Conservation (phyloP, 495 filamentous ascomycete genomes). For the Cenococcum geophilum region DNA sequence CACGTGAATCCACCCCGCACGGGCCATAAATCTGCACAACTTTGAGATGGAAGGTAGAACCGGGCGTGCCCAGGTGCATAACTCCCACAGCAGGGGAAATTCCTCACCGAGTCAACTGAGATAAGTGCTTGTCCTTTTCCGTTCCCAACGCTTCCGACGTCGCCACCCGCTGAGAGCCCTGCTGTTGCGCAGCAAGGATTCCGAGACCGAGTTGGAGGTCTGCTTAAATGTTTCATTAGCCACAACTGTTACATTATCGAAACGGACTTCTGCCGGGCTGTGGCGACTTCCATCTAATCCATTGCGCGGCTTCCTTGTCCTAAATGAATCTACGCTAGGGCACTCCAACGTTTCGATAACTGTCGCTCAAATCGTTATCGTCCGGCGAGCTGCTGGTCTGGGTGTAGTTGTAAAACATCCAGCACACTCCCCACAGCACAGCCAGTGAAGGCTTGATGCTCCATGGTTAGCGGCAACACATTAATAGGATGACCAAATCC, state of each 20-base stretch:
- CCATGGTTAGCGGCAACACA: too few relatives aligned
- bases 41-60: too few relatives aligned
- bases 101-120: too few relatives aligned
- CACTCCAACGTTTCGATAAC: slow-evolving; percentile 10
- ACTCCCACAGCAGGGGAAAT: too few relatives aligned
- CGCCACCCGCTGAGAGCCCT: neutral
- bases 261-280: slow-evolving; percentile 1
- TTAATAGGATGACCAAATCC: too few relatives aligned
- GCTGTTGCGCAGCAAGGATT: slow-evolving; percentile 11
- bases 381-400: neutral
- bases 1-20: too few relatives aligned
- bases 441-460: slow-evolving; percentile 46
- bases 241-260: neutral
- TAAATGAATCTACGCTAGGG: slow-evolving; percentile 16
- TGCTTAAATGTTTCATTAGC: slow-evolving; percentile 22
- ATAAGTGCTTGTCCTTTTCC: too few relatives aligned
- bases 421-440: slow-evolving; percentile 52
- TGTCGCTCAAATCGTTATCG: neutral
- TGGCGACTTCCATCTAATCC: slow-evolving; percentile 7
- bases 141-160: neutral
- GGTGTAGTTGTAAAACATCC: slow-evolving; percentile 45
- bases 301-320: slow-evolving; percentile 9
- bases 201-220: slow-evolving; percentile 24
- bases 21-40: too few relatives aligned
- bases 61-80: too few relatives aligned